Base-by-base conservation (phyloP, 345 rosid genomes). In the Alliaria petiolata region DNA sequence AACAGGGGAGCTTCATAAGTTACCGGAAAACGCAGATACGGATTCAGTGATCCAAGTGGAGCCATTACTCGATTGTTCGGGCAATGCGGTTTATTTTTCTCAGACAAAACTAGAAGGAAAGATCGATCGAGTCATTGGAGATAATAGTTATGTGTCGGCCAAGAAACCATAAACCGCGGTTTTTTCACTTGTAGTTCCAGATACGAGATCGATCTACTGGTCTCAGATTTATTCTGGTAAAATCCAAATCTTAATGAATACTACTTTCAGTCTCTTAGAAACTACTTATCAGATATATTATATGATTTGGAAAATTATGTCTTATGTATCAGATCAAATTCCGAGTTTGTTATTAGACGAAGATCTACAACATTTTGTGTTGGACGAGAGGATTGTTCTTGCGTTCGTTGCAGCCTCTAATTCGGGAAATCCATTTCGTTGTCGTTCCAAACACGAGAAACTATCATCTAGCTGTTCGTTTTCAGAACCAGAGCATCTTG, bases 191-290 rank as follows among this genome's bases (percentile, higher is more conserved):
- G 53, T 87, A 76, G 90, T 71, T 79, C 97, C 95, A 26, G 83
- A 86, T 66, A 91, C 91, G 1, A 83, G 93, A 8, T 79, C 84
- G 25, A 30, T 82, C 58, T 68, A 83, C 60, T 91, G 98, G 97
- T 91, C 96, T n/a, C 87, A 84, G 68, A 82, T 76, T 67, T 83
- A 87, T 79, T 85, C 96, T 1, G 96, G 98, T 89, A 82, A 70
- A 70, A 20, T 14, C 3, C 51, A 16, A 31, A 25, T 36, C n/a
- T 42, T 42, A 43, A 4, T 8, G 8, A 53, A 33, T 13, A 54
- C 16, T 51, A 42, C 1, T 49, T 15, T 11, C 12, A 35, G 8
- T 65, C 34, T 26, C 11, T 38, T 28, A 4, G n/a, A n/a, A n/a
- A n/a, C n/a, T n/a, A n/a, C n/a, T n/a, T n/a, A 28, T 4, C 11